These are phyloP conservation scores for Ricinus communis DNA, from an alignment of 345 rosid species.

Conservation along the genomic window DNA sequence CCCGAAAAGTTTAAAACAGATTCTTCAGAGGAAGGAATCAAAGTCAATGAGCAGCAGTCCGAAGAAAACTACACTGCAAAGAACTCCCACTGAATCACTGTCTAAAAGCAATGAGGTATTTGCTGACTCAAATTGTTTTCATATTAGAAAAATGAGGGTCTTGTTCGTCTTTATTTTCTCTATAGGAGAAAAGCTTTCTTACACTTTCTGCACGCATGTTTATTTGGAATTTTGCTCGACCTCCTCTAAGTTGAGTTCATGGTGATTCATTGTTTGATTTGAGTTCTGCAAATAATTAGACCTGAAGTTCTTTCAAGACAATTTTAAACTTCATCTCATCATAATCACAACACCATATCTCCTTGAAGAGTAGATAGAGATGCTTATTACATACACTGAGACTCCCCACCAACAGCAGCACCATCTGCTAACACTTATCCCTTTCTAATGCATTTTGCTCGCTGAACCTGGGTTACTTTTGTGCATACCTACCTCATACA, in stretches of 20 bases:
- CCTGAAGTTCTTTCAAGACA: no score
- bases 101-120: slow-evolving; percentile 40
- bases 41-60: slow-evolving; percentile 15
- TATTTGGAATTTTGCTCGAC: background rate
- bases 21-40: slow-evolving; percentile 24
- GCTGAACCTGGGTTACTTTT: no score
- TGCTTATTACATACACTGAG: no score
- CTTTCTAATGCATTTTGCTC: no score
- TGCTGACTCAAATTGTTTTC: background rate
- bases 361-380: no score
- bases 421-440: no score
- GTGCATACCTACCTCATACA: no score
- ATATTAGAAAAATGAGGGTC: background rate
- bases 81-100: slow-evolving; percentile 30
- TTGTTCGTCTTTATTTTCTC: background rate
- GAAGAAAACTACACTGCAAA: slow-evolving; percentile 31
- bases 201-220: background rate
- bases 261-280: slow-evolving; percentile 4
- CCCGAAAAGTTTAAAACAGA: slow-evolving; percentile 23
- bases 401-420: no score
- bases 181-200: background rate
- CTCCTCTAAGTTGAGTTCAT: background rate
- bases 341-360: no score
- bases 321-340: no score
- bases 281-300: background rate